Evolutionary conservation across 2,329 filamentous ascomycete genomes (phyloP), one percentile per base, ranked within the genome.

Genomic region (Pseudopithomyces maydicus): DNA sequence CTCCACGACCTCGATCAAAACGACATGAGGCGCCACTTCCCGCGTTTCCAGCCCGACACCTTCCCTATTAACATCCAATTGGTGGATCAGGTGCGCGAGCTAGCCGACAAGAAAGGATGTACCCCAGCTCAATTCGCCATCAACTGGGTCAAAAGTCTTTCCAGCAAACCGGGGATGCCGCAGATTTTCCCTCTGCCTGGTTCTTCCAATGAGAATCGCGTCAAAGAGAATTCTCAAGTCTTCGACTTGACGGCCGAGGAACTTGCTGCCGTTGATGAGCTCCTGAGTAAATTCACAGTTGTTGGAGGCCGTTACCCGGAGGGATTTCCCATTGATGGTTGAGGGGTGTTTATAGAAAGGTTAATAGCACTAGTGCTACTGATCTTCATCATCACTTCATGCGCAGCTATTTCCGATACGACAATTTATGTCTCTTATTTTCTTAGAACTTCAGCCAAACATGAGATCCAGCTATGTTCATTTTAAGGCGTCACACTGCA

Each of bases 151-250:
- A 38, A 71, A 83, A 5, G 64, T 77, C 39, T 72, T 77, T 0
- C 71, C 85, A 74, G 70, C 45, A 76, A 74, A 23, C 77, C 80
- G 6, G 83, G 80, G 43, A 81, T 82, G 79, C 83, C 82, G 19
- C 66, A 54, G 47, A 82, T 88, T 59, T 82, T 89, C 51, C 86
- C 87, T 11, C 88, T 90, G 62, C 87, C 87, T 0, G 87, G 87
- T 3, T 81, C 86, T 6, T 83, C 82, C 2, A 83, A 78, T 14
- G 75, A 71, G 6, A 78, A 76, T 23, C 78, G 85, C 14, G 79
- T 88, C 10, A 62, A 74, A 4, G 86, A 89, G 77, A 89, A 89
- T 63, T 71, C 78, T 6, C 79, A 75, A 88, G 50, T 85, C 85
- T 67, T 79, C 12, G 70, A 77, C 3, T 57, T 81, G 42, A 75